A percentile compares a stretch with the other conserved stretches of the same genome.
These are phyloP conservation scores for Globomyces pollinis-pini DNA, from an alignment of 192 early-diverging fungal genomes.

Conservation along the genomic window DNA sequence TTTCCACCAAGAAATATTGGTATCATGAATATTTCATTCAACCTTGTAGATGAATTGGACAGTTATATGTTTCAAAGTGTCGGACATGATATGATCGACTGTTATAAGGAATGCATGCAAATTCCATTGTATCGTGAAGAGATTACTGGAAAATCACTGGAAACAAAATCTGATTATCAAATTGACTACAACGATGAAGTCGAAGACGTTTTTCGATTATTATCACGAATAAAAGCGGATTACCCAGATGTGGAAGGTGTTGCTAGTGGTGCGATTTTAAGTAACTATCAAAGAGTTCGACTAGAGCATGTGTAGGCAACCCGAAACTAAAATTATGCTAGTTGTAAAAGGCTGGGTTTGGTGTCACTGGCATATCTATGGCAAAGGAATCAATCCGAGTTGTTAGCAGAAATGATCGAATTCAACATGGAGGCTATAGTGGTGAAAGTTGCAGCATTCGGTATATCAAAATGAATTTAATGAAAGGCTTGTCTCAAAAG, in stretches of 20 bases:
- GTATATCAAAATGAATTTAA: not conserved
- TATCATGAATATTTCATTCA: not conserved
- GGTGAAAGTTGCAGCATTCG: constrained; percentile 90
- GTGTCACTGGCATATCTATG: constrained; percentile 81
- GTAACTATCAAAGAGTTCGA: constrained; percentile 93
- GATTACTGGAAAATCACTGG: constrained; percentile 63
- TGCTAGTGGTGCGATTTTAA: constrained; percentile 91
- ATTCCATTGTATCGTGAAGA: constrained; percentile 74
- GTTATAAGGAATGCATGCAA: constrained; percentile 73
- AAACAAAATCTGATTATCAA: constrained; percentile 59
- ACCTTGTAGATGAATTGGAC: constrained; percentile 86
- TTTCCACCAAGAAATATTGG: constrained; percentile 63
- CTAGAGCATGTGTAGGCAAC: constrained; percentile 96
- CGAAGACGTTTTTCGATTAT: constrained; percentile 78
- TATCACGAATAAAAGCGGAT: constrained; percentile 62
- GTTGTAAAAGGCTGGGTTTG: constrained; percentile 79
- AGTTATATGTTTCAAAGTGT: constrained; percentile 97
- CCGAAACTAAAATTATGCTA: no score
- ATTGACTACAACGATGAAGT: constrained; percentile 77
- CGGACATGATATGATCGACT: constrained; percentile 80
- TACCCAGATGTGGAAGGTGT: constrained; percentile 82
- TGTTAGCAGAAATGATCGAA: constrained; percentile 81
- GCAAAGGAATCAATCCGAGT: constrained; percentile 74
- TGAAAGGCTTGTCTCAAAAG: not conserved
- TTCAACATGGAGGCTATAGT: constrained; percentile 71